Base-by-base conservation (phyloP, 306 rosid species). In the Glycine soja region DNA sequence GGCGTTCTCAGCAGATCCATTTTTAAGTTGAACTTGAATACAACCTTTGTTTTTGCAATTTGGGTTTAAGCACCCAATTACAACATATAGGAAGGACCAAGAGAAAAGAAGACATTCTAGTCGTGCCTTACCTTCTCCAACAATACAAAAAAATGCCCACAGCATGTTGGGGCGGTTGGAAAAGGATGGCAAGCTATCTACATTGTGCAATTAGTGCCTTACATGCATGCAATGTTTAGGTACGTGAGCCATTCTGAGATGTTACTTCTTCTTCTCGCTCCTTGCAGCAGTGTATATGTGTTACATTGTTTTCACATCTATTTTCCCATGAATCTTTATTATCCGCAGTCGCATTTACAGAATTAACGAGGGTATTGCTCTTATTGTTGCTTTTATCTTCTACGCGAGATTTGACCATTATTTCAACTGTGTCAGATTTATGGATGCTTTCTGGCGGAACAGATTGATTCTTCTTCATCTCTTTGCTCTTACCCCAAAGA, bases 401-500 rank as follows among this genome's bases (percentile, higher is more conserved):
- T 4, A 14, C 10, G 13, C 18, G 15, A 65, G 70, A 0, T 18
- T 48, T 74, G 0, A 82, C 47, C n/a, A 82, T 12, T 59, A 82
- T 36, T 56, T 82, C 48, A 0, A 82, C 72, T 0, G 76, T 2
- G 30, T 65, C 30, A 2, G 70, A 54, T 42, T 74, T 52, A 42
- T 58, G 32, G n/a, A 30, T 14, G 51, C 36, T 57, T 67, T 68
- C 34, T 57, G 77, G 50, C 58, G 58, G 16, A 51, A 72, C 52
- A 0, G 18, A 42, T 38, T 76, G 70, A 19, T 7, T 81, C 38
- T 36, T 84, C 74, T 2, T 77, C 81, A 46, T 78, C 65, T 89
- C 92, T 63, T 83, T 85, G 80, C 79, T 19, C 70, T 89, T 89
- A 0, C 88, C 89, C 92, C 92, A 87, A 32, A 87, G 8, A 45